Base-by-base conservation (phyloP, 805 yeast species). In the Yarrowia yakushimensis region DNA sequence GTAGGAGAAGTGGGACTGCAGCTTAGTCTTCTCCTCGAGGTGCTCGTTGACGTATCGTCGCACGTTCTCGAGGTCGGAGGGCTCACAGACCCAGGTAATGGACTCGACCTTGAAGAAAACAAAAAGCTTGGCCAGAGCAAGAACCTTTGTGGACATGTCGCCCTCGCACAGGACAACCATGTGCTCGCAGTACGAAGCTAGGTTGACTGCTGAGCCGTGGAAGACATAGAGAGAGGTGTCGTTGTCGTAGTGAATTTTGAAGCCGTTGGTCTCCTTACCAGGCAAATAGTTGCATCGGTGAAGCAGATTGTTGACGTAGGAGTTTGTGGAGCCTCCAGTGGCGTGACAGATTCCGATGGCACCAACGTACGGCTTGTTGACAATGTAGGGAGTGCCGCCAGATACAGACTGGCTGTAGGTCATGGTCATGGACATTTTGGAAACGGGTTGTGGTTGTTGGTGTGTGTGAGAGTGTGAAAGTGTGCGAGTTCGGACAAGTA, bases 41-140 rank as follows among this genome's bases (percentile, higher is more conserved):
- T 34, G 42, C n/a, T 34, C 33, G 43, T 23, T 52, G 43, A 52
- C 59, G 13, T 17, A 4, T 34, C 43, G 22, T 25, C 31, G 30
- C n/a, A 52, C 43, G 31, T 23, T 36, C 11, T 52, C 59, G 33
- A 52, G 36, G 30, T 52, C 59, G 1, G 23, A 9, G 13, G 59
- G 59, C 33, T 52, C 59, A n/a, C 43, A 34, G 12, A 52, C 59
- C 59, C 59, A 52, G 59, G 59, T 52, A 33, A 52, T 36, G 42
- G 59, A 52, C 43, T 52, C 59, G 22, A 52, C 59, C 42, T 36
- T 52, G 59, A 52, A 52, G 33, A 52, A 52, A 13, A 34, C 59
- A 25, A 52, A 52, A 13, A 52, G 43, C 33, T 52, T 52, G 23
- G 59, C 59, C 25, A 52, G 27, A 36, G 59, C 20, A 11, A 52